These are phyloP conservation scores for Cyclostephanos tholiformis DNA, from an alignment of 108 stramenopile species.

Conservation along the genomic window DNA sequence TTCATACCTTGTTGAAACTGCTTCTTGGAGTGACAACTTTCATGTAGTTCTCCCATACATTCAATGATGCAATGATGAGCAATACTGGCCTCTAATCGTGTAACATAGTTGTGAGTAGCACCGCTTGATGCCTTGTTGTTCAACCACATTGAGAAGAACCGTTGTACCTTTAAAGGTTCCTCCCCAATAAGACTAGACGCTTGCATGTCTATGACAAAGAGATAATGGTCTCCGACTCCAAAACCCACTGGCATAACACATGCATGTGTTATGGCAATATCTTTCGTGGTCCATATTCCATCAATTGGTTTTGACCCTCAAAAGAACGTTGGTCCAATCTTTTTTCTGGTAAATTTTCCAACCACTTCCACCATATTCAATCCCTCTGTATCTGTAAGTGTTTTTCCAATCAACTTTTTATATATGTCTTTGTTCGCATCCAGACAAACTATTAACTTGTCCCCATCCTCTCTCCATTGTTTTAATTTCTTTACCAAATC, in stretches of 20 bases:
- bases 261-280: not conserved
- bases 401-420: constrained; percentile 2
- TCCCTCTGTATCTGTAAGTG: not conserved
- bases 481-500: not conserved
- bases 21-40: not conserved
- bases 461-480: no score
- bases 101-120: no score
- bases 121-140: no score
- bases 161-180: not conserved
- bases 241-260: constrained; percentile 10
- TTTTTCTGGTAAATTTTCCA: constrained; percentile 2
- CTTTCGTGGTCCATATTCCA: constrained; percentile 7
- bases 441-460: not conserved
- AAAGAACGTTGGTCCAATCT: constrained; percentile 10
- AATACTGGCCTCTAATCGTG: no score
- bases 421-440: constrained; percentile 20
- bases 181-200: not conserved
- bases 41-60: no score
- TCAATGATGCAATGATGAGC: no score
- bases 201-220: not conserved
- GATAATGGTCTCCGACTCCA: constrained; percentile 10
- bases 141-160: not conserved
- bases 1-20: not conserved
- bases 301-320: not conserved
- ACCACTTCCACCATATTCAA: constrained; percentile 14